Percentiles rank a stretch among this genome's conserved stretches.
Evolutionary conservation across 257 asterid genomes (phyloP).

Genomic region (Paraleonurus japonicus): DNA sequence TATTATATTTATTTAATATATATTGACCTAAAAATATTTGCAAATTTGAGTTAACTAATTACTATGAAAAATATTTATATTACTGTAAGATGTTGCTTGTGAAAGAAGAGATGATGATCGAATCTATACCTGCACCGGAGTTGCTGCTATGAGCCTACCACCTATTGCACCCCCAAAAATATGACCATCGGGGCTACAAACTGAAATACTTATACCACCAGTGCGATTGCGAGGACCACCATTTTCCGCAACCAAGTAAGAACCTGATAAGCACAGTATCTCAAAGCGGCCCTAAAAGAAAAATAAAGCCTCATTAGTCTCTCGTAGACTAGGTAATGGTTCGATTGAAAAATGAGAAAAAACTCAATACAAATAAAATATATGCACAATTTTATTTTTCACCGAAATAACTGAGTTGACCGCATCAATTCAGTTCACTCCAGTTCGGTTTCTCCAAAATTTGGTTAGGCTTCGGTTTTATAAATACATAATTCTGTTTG

Average conservation of each 20-base stretch:
- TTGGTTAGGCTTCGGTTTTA: too few species aligned
- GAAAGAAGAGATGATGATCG: not conserved
- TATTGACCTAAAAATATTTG: too few species aligned
- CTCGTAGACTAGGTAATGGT: not conserved
- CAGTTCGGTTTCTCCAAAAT: too few species aligned
- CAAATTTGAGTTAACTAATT: too few species aligned
- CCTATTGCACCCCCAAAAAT: constrained; percentile 75
- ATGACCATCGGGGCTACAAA: constrained; percentile 70
- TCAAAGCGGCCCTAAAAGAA: constrained; percentile 65
- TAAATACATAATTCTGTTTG: too few species aligned
- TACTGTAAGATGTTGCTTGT: not conserved
- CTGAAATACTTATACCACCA: constrained; percentile 73
- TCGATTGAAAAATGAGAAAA: too few species aligned
- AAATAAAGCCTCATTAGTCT: constrained; percentile 18
- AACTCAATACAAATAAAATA: too few species aligned
- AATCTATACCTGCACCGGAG: constrained; percentile 59
- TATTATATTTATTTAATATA: too few species aligned
- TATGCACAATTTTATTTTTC: too few species aligned
- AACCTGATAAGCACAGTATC: constrained; percentile 72
- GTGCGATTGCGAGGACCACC: constrained; percentile 66
- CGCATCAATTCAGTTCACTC: too few species aligned
- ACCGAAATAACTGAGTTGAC: too few species aligned
- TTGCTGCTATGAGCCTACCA: constrained; percentile 66
- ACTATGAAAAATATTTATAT: too few species aligned
- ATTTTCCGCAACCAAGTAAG: constrained; percentile 63